phyloP scores from a whole-genome alignment of 1,284 basidiomycete genomes.

The Gomphus bonarii region DNA sequence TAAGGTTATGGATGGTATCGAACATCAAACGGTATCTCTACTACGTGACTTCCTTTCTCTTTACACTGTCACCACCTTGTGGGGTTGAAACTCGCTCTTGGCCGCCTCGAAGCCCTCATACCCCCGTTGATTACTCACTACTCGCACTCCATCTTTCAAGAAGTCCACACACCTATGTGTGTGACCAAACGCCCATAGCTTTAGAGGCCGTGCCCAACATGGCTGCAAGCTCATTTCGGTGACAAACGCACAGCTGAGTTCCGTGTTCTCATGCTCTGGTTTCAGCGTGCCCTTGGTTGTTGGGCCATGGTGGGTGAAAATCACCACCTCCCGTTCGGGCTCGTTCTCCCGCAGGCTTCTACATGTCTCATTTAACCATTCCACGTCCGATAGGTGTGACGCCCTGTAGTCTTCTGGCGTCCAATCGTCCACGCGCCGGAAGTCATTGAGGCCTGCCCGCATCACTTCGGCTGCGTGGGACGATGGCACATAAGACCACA shows the following conservation, averaged over 20 bases:
- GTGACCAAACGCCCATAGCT: constrained; percentile 30
- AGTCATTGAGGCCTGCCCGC: constrained; percentile 22
- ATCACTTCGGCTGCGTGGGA: constrained; percentile 20
- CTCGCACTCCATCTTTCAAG: constrained; percentile 22
- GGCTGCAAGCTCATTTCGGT: constrained; percentile 23
- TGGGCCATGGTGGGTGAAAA: constrained; percentile 31
- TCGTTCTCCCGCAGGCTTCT: constrained; percentile 20
- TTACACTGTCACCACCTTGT: constrained; percentile 9
- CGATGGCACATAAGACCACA: constrained; percentile 26
- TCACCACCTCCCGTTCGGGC: constrained; percentile 23
- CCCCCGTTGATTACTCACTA: constrained; percentile 28
- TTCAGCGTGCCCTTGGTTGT: constrained; percentile 25
- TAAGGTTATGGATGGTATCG: neutral
- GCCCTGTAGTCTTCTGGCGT: constrained; percentile 18
- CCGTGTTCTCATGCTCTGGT: constrained; percentile 20
- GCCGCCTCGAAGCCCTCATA: constrained; percentile 15
- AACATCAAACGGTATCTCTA: neutral
- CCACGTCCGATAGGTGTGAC: constrained; percentile 22
- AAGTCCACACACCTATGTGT: constrained; percentile 32
- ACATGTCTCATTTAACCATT: constrained; percentile 24
- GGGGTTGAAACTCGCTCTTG: constrained; percentile 8
- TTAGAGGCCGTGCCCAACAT: constrained; percentile 22
- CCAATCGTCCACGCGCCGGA: constrained; percentile 23
- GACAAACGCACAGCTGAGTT: constrained; percentile 24
- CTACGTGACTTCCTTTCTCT: neutral